Percentiles rank a stretch among this genome's conserved stretches.
These are phyloP conservation scores for Hibiscus mutabilis DNA, from an alignment of 345 rosid species.

Conservation along the genomic window DNA sequence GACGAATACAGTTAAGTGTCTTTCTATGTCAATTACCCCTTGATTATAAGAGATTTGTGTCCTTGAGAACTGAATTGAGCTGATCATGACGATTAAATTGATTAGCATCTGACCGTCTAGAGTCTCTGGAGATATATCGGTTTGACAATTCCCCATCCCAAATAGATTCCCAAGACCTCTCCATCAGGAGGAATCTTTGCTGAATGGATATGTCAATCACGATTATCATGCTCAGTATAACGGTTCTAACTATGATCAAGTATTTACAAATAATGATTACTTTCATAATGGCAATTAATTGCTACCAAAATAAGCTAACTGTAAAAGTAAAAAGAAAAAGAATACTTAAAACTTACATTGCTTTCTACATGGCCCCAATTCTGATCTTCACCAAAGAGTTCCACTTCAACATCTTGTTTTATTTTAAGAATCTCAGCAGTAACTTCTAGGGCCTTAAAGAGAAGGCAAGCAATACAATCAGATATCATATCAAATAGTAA, in stretches of 20 bases:
- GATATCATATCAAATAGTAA: not conserved
- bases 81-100: constrained; percentile 48
- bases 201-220: constrained; percentile 81
- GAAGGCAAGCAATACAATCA: constrained; percentile 3
- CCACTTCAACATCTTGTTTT: constrained; percentile 55
- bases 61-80: constrained; percentile 35
- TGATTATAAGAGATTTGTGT: constrained; percentile 46
- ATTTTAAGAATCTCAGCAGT: constrained; percentile 60
- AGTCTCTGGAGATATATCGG: constrained; percentile 39
- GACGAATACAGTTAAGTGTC: not conserved
- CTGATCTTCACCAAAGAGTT: constrained; percentile 71
- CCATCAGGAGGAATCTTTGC: constrained; percentile 45
- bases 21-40: constrained; percentile 32
- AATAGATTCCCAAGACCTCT: constrained; percentile 50
- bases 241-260: constrained; percentile 44
- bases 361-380: constrained; percentile 57
- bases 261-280: not conserved
- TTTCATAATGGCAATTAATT: not conserved
- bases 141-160: constrained; percentile 38
- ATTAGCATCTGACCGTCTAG: constrained; percentile 39
- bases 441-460: constrained; percentile 42
- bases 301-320: not conserved
- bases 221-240: constrained; percentile 72
- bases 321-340: not conserved
- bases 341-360: constrained; percentile 36